Evolutionary conservation across 2,329 filamentous ascomycete species (phyloP).

Genomic region (Sporothrix schenckii): DNA sequence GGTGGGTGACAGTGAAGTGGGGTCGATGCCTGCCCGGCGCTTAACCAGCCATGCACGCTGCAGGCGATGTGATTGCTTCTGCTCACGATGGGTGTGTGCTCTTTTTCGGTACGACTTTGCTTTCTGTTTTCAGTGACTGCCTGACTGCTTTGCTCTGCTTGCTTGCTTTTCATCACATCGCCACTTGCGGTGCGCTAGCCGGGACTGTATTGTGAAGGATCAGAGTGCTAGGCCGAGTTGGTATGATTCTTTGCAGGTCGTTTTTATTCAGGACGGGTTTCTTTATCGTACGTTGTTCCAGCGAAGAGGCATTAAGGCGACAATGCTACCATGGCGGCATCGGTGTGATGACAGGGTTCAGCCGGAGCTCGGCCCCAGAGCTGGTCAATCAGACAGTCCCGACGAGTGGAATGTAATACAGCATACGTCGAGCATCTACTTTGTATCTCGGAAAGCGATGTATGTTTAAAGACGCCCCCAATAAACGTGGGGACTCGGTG

Average conservation of each 20-base stretch:
- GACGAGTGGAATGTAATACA: too few relatives aligned
- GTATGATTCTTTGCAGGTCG: background rate
- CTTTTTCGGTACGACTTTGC: too few relatives aligned
- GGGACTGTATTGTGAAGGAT: background rate
- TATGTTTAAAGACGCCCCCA: background rate
- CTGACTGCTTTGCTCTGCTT: background rate
- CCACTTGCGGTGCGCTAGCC: slow-evolving; percentile 14
- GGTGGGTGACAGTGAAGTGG: slow-evolving; percentile 19
- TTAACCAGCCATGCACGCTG: slow-evolving; percentile 33
- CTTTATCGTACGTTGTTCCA: background rate
- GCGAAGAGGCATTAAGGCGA: background rate
- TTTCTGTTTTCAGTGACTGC: background rate
- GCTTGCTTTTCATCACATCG: background rate
- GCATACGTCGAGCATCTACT: too few relatives aligned
- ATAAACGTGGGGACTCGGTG: background rate
- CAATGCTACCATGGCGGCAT: slow-evolving; percentile 15
- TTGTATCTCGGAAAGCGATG: too few relatives aligned
- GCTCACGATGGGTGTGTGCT: background rate
- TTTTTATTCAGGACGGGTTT: background rate
- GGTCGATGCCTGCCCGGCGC: slow-evolving; percentile 34
- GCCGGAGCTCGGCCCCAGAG: background rate
- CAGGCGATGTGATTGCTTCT: slow-evolving; percentile 32
- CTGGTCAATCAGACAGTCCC: background rate
- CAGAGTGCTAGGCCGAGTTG: slow-evolving; percentile 13
- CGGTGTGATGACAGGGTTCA: slow-evolving; percentile 4